Conservation (phyloP, 441 rosid species). For the Mallotus repandus region DNA sequence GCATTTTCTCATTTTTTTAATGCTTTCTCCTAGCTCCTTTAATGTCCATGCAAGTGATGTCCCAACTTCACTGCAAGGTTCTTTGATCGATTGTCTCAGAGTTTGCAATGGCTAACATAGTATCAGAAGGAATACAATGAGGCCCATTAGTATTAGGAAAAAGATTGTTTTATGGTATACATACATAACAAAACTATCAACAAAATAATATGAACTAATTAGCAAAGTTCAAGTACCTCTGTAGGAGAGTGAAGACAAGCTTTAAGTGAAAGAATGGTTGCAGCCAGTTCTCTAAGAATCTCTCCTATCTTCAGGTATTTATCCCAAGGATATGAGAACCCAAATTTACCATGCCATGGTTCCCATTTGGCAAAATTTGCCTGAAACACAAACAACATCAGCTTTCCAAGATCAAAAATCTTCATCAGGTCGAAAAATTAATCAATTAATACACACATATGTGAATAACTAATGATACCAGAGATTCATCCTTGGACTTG, state of each 20-base stretch:
- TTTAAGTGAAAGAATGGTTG: conserved; percentile 41
- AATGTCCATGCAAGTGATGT: conserved; percentile 42
- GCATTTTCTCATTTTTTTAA: conserved; percentile 46
- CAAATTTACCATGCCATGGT: conserved; percentile 71
- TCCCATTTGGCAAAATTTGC: conserved; percentile 74
- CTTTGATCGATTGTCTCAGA: conserved; percentile 35
- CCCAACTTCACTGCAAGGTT: conserved; percentile 39
- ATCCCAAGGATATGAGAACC: conserved; percentile 54
- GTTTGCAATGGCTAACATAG: conserved; percentile 25
- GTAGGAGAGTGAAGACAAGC: conserved; percentile 35
- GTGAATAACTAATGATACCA: conserved; percentile 33
- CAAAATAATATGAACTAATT: no score
- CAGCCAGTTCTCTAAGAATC: conserved; percentile 49
- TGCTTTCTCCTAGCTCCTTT: conserved; percentile 57
- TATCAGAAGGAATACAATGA: no score
- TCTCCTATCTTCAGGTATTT: conserved; percentile 53
- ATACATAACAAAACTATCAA: no score
- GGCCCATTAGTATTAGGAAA: no score
- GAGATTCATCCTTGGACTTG: conserved; percentile 54
- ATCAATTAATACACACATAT: not conserved
- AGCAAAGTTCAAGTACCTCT: conserved; percentile 29
- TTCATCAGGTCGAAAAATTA: not conserved
- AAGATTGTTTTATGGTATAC: no score
- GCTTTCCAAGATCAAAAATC: not conserved
- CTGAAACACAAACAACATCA: conserved; percentile 22